phyloP scores from a whole-genome alignment of 2,329 filamentous ascomycete genomes.

The Metarhizium brunneum region DNA sequence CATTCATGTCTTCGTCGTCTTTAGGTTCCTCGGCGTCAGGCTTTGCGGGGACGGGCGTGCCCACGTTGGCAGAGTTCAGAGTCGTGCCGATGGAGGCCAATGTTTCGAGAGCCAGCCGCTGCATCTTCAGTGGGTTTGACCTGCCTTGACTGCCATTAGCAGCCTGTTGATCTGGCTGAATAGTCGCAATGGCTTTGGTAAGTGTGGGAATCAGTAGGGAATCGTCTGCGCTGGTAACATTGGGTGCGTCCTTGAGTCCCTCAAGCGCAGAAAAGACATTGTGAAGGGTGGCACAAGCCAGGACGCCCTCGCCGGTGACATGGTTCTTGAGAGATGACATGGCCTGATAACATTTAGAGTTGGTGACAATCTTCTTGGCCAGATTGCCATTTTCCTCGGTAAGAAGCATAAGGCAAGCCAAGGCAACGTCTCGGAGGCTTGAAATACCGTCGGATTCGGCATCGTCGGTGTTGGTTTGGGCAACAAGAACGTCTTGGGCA shows the following conservation, averaged over 20 bases:
- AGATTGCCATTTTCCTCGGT: slow-evolving; percentile 51
- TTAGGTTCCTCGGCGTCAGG: slow-evolving; percentile 27
- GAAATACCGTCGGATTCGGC: slow-evolving; percentile 30
- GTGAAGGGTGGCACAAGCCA: slow-evolving; percentile 53
- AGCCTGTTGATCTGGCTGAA: slow-evolving; percentile 15
- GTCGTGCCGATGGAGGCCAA: slow-evolving; percentile 55
- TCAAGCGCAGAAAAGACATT: slow-evolving; percentile 45
- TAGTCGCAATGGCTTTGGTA: slow-evolving; percentile 19
- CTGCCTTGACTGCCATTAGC: slow-evolving; percentile 25
- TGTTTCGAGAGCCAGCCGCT: slow-evolving; percentile 50
- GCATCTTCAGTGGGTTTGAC: slow-evolving; percentile 33
- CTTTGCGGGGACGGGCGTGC: slow-evolving; percentile 16
- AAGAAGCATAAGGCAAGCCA: slow-evolving; percentile 47
- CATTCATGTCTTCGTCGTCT: slow-evolving; percentile 29
- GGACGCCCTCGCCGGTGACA: slow-evolving; percentile 39
- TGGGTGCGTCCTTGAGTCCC: slow-evolving; percentile 11
- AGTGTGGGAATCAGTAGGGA: slow-evolving; percentile 27
- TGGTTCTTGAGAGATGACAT: slow-evolving; percentile 39
- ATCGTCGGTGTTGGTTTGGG: slow-evolving; percentile 32
- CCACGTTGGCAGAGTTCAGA: slow-evolving; percentile 38
- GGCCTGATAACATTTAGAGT: slow-evolving; percentile 36
- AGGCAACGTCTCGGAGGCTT: slow-evolving; percentile 33
- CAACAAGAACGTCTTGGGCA: slow-evolving; percentile 35
- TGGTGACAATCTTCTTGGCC: slow-evolving; percentile 39
- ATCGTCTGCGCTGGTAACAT: slow-evolving; percentile 21